Evolutionary conservation across 495 filamentous ascomycete genomes (phyloP).

Genomic region (Neurospora discreta): DNA sequence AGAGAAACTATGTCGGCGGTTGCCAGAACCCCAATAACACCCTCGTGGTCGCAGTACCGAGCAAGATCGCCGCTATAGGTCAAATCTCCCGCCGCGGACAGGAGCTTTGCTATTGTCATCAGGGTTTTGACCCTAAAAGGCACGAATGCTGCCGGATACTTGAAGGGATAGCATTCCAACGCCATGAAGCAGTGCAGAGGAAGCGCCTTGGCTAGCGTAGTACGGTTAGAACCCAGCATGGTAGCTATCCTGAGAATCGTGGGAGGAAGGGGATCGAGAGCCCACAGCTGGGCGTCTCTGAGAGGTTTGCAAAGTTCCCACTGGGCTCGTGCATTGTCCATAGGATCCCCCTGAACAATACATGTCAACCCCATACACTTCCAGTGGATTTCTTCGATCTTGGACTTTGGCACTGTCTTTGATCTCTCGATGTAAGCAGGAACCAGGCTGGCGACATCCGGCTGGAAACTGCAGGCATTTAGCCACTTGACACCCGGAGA

Average conservation of each 20-base stretch:
- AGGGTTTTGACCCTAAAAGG: constrained; percentile 26
- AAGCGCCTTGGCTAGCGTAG: constrained; percentile 21
- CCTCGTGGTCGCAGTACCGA: constrained; percentile 9
- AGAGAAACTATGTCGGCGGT: constrained; percentile 30
- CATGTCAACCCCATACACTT: constrained; percentile 2
- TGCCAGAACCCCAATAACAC: constrained; percentile 15
- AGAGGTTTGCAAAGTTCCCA: constrained; percentile 29
- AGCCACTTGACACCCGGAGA: not conserved
- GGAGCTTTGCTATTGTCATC: constrained; percentile 26
- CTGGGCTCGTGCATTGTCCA: constrained; percentile 8
- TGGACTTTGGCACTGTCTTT: constrained; percentile 1
- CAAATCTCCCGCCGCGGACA: constrained; percentile 20
- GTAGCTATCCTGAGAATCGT: constrained; percentile 16
- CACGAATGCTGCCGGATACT: constrained; percentile 25
- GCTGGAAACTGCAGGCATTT: not conserved
- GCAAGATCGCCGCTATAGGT: constrained; percentile 11
- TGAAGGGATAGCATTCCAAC: constrained; percentile 26
- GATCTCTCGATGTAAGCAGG: constrained; percentile 19
- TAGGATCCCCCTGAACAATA: constrained; percentile 1
- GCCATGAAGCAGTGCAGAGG: constrained; percentile 27
- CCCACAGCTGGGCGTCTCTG: constrained; percentile 25
- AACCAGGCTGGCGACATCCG: constrained; percentile 12
- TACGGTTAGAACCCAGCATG: constrained; percentile 14
- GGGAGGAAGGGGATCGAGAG: constrained; percentile 26
- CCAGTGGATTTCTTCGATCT: constrained; percentile 16